phyloP scores from a whole-genome alignment of 148 eudicot species.

The Cornus suecica region DNA sequence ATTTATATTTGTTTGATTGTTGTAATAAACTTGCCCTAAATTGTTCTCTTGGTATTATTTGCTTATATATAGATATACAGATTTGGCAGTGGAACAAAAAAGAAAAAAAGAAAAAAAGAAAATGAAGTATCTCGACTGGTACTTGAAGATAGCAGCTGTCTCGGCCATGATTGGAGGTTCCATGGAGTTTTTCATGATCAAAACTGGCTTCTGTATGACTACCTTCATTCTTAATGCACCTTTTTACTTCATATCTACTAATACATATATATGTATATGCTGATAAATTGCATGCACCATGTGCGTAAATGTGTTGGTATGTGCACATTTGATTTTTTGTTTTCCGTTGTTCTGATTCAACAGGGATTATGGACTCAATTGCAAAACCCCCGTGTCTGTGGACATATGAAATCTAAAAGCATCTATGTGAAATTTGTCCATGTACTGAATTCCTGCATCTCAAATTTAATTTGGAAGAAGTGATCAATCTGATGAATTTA shows the following conservation, averaged over 20 bases:
- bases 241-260: too few species aligned
- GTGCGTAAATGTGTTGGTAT: background rate
- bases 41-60: background rate
- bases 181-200: conserved; percentile 94
- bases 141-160: conserved; percentile 64
- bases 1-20: background rate
- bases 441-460: background rate
- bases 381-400: background rate
- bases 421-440: background rate
- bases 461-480: background rate
- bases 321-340: background rate
- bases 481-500: background rate
- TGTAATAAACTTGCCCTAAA: conserved; percentile 6
- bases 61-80: background rate
- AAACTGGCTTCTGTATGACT: conserved; percentile 89
- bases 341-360: background rate
- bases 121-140: conserved; percentile 87
- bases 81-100: background rate
- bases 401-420: background rate
- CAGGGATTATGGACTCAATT: background rate
- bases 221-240: conserved; percentile 25
- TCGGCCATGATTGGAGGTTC: conserved; percentile 75
- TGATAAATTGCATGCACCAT: background rate
- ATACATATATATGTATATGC: background rate
- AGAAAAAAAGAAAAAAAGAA: conserved; percentile 16